These are phyloP conservation scores for Pyrenula aspistea DNA, from an alignment of 495 filamentous ascomycete genomes.

Conservation along the genomic window DNA sequence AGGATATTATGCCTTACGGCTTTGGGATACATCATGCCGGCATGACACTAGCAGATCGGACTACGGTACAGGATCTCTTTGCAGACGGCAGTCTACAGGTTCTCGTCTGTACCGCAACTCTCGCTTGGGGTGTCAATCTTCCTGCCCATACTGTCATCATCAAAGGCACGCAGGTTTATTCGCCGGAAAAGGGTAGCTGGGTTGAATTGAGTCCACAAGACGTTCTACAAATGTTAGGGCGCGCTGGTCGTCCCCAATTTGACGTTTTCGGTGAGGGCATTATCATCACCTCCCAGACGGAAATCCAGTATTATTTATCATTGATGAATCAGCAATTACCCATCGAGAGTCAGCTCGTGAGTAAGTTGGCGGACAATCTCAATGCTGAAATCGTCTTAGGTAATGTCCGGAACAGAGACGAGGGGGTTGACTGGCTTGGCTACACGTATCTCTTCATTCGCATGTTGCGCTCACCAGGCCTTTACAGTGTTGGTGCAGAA, in stretches of 20 bases:
- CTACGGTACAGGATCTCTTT: slow-evolving; percentile 91
- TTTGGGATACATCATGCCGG: slow-evolving; percentile 98
- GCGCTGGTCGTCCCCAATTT: slow-evolving; percentile 90
- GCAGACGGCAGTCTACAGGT: slow-evolving; percentile 84
- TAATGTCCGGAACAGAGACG: slow-evolving; percentile 84
- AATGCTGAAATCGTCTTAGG: slow-evolving; percentile 96
- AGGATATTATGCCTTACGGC: slow-evolving; percentile 90
- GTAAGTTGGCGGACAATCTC: slow-evolving; percentile 88
- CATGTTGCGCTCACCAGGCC: slow-evolving; percentile 89
- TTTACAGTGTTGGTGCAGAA: slow-evolving; percentile 92
- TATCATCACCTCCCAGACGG: slow-evolving; percentile 89
- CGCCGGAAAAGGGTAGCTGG: slow-evolving; percentile 97
- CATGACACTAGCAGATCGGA: slow-evolving; percentile 85
- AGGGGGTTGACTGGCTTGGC: slow-evolving; percentile 95
- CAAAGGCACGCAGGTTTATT: slow-evolving; percentile 95
- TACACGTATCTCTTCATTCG: slow-evolving; percentile 98
- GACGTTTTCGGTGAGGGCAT: slow-evolving; percentile 97
- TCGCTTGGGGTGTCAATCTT: slow-evolving; percentile 93
- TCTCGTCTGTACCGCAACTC: slow-evolving; percentile 89
- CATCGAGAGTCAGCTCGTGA: slow-evolving; percentile 92
- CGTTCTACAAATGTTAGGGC: slow-evolving; percentile 96
- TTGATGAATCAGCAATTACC: slow-evolving; percentile 94
- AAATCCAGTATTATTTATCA: slow-evolving; percentile 94
- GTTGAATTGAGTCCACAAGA: slow-evolving; percentile 96
- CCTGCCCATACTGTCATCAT: slow-evolving; percentile 94